Evolutionary conservation across 2,329 filamentous ascomycete species (phyloP), one percentile per base, ranked within the genome.

Genomic region (Gyromitra esculenta): DNA sequence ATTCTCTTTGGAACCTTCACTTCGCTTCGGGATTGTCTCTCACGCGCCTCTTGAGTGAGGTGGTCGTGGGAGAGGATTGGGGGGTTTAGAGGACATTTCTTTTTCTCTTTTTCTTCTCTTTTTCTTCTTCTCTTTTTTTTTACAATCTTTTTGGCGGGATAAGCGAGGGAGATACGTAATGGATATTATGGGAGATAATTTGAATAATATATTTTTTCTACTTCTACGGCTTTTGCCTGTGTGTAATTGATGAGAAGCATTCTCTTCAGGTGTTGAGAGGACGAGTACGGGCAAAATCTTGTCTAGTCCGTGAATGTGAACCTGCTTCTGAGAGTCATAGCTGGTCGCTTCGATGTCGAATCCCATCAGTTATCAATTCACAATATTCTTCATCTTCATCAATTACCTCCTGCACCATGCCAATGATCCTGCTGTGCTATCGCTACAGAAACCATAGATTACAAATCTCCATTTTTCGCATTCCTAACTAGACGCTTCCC

Each of bases 81-180:
- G 56, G 48, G 63, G 72, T 63, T 74, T 70, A 70, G 72, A 74
- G 72, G 56, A 74, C 72, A 74, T 74, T 45, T 73, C 21, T 21
- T 21, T 21, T 21, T 21, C 18, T 21, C 18, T 21, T 21, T 21
- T 21, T 21, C 18, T 21, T 21, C 18, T 39, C 37, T 54, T 7
- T 60, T 60, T 31, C 9, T 71, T 62, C n/a, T n/a, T 59, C 18
- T 39, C 37, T 54, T 7, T 60, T 60, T 31, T 15, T 71, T 62
- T 70, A 59, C 43, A 52, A n/a, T 52, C 21, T 31, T 63, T 60
- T n/a, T 31, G 21, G 43, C 11, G 31, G 11, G 15, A 1, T 7
- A 25, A 5, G 67, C 31, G 39, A 25, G 52, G 66, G 25, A 21
- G 5, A 60, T 31, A 18, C 37, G 50, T 43, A 57, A 62, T 70